phyloP scores from a whole-genome alignment of 768 basidiomycete genomes.

The Mycena olivaceomarginata region DNA sequence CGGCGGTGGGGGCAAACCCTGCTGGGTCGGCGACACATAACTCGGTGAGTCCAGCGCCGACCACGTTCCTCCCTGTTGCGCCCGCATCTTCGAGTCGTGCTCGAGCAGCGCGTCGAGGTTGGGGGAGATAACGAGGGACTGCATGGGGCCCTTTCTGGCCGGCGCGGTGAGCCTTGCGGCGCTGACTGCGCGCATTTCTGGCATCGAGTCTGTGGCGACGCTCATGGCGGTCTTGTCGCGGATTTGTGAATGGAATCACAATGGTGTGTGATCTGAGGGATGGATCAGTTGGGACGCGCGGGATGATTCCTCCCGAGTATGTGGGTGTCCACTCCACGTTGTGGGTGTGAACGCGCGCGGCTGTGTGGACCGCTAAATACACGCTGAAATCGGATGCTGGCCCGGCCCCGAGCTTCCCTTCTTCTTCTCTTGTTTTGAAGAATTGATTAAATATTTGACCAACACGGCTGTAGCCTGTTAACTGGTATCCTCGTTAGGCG shows the following conservation, averaged over 20 bases:
- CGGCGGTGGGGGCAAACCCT: conserved; percentile 58
- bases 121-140: conserved; percentile 70
- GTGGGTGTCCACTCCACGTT: not conserved
- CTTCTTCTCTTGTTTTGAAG: not conserved
- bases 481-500: no score
- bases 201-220: not conserved
- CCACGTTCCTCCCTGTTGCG: conserved; percentile 12
- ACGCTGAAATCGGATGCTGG: not conserved
- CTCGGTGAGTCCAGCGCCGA: conserved; percentile 7
- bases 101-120: conserved; percentile 77
- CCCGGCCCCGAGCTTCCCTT: not conserved
- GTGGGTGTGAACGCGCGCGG: not conserved
- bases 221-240: not conserved
- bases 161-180: not conserved
- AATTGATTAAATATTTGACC: no score
- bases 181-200: not conserved
- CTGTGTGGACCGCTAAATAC: not conserved
- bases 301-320: not conserved
- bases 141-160: not conserved
- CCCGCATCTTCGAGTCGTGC: conserved; percentile 71
- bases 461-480: no score
- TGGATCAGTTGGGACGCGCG: not conserved
- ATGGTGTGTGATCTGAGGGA: not conserved
- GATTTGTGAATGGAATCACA: not conserved
- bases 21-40: conserved; percentile 3